A percentile compares a stretch with the other conserved stretches of the same genome.
Evolutionary conservation across 192 early-diverging fungal species (phyloP).

Genomic region (Paraglomus occultum): DNA sequence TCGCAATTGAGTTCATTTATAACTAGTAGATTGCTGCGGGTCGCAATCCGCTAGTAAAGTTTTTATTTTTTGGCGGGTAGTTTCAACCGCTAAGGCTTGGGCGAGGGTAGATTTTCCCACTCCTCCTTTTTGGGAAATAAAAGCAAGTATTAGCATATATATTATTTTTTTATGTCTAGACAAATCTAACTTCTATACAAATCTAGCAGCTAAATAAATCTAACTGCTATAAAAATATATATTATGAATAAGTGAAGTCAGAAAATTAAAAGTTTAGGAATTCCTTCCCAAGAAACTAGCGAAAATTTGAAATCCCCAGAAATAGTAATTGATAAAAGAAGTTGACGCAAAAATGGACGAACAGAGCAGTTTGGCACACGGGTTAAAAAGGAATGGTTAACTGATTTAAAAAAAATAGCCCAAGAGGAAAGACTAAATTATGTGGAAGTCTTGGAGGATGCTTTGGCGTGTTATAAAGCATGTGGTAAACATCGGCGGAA

Average conservation of each 20-base stretch:
- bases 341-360: not conserved
- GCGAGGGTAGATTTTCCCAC: conserved; percentile 8
- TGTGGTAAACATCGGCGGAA: too few relatives aligned
- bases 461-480: conserved; percentile 4
- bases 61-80: conserved; percentile 2
- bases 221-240: too few relatives aligned
- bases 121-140: conserved; percentile 17
- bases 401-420: not conserved
- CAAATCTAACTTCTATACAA: too few relatives aligned
- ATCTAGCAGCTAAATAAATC: too few relatives aligned
- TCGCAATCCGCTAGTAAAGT: conserved; percentile 8
- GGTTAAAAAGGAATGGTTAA: conserved; percentile 7
- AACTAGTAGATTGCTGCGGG: conserved; percentile 15
- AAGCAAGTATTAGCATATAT: conserved; percentile 17
- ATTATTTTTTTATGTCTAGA: too few relatives aligned
- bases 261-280: too few relatives aligned
- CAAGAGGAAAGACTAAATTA: conserved; percentile 5
- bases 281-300: too few relatives aligned
- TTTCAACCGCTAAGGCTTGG: conserved; percentile 5
- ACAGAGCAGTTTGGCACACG: not conserved
- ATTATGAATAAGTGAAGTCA: too few relatives aligned
- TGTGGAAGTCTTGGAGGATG: conserved; percentile 11
- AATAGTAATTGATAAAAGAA: conserved; percentile 13
- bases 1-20: conserved; percentile 3
- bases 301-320: too few relatives aligned